Conservation (phyloP, 805 yeast genomes). For the Ogataea trehaloabstinens region DNA sequence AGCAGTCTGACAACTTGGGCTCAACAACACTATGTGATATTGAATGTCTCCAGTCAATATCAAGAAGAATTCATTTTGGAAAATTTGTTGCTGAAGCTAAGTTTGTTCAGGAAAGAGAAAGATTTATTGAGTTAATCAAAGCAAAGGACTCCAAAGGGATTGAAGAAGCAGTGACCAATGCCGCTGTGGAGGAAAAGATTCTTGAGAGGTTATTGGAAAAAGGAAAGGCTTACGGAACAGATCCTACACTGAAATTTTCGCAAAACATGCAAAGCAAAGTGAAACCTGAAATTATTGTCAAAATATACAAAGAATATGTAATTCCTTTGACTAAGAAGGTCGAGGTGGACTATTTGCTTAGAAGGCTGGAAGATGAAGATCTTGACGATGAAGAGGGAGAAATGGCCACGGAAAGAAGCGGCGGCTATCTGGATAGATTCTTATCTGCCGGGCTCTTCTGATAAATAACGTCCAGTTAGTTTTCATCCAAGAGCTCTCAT, state of each 20-base stretch:
- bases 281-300: slow-evolving; percentile 76
- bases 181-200: slow-evolving; percentile 82
- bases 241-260: slow-evolving; percentile 73
- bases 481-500: slow-evolving; percentile 56
- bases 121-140: slow-evolving; percentile 62
- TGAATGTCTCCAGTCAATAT: slow-evolving; percentile 80
- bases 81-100: slow-evolving; percentile 97
- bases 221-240: slow-evolving; percentile 85
- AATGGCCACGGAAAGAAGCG: slow-evolving; percentile 15
- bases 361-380: slow-evolving; percentile 65
- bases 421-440: slow-evolving; percentile 23
- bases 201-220: slow-evolving; percentile 74
- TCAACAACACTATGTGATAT: slow-evolving; percentile 84
- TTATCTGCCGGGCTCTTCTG: slow-evolving; percentile 23
- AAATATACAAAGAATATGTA: slow-evolving; percentile 80
- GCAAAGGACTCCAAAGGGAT: slow-evolving; percentile 69
- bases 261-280: slow-evolving; percentile 72
- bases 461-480: not conserved
- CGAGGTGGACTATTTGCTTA: slow-evolving; percentile 85
- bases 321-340: slow-evolving; percentile 95
- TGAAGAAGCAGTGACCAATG: slow-evolving; percentile 78
- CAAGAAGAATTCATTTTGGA: slow-evolving; percentile 94
- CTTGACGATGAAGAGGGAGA: slow-evolving; percentile 20
- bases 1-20: slow-evolving; percentile 84
- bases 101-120: slow-evolving; percentile 63